Percentiles rank a stretch among this genome's conserved stretches.
Evolutionary conservation across 192 early-diverging fungal genomes (phyloP).

Genomic region (Linnemannia zychae): DNA sequence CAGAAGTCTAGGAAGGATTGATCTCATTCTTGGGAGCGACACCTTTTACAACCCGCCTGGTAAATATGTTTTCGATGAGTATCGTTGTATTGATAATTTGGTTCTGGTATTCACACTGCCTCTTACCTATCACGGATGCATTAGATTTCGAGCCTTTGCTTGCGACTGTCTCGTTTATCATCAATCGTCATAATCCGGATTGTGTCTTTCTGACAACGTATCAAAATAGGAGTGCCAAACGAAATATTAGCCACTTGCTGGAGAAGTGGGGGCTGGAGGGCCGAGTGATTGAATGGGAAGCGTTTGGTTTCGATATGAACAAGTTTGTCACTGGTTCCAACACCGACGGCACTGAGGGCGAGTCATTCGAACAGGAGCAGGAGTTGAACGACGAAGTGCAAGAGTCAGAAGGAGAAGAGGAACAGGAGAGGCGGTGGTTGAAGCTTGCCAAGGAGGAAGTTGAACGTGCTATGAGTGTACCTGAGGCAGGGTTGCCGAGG

Average conservation of each 20-base stretch:
- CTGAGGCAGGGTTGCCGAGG: too few species aligned
- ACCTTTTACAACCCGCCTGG: conserved; percentile 71
- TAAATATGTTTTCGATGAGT: conserved; percentile 10
- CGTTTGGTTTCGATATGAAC: conserved; percentile 54
- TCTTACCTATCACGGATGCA: neutral
- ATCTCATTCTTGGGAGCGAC: conserved; percentile 69
- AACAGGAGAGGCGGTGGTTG: conserved; percentile 10
- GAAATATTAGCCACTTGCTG: conserved; percentile 73
- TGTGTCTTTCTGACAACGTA: conserved; percentile 79
- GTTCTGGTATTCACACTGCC: neutral
- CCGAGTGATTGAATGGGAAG: conserved; percentile 50
- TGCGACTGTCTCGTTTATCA: conserved; percentile 69
- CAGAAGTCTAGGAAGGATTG: conserved; percentile 33
- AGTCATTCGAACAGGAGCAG: neutral
- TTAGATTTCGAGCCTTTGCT: conserved; percentile 79
- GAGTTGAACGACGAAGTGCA: neutral
- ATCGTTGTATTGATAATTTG: neutral
- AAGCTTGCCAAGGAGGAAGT: conserved; percentile 14
- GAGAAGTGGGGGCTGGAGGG: conserved; percentile 70
- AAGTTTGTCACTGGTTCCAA: conserved; percentile 29
- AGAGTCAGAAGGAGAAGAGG: neutral
- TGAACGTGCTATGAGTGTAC: neutral
- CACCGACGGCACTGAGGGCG: neutral
- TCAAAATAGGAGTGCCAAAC: conserved; percentile 77
- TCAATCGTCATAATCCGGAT: conserved; percentile 64